Percentiles rank a stretch among this genome's conserved stretches.
These are phyloP conservation scores for Lactifluus pinguis DNA, from an alignment of 768 basidiomycete species.

Conservation along the genomic window DNA sequence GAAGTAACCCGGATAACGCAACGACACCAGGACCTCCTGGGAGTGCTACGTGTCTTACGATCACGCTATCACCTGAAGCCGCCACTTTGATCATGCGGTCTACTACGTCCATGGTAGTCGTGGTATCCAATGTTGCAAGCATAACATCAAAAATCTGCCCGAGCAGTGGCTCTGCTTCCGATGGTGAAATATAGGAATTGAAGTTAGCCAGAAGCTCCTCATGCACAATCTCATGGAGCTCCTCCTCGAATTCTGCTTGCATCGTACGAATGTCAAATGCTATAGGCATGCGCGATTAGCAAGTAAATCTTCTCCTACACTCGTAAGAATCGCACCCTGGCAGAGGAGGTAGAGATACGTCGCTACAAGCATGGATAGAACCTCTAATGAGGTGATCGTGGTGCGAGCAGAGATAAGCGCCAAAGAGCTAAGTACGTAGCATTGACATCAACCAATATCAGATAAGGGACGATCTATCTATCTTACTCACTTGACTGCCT, in stretches of 20 bases:
- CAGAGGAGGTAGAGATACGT: constrained; percentile 71
- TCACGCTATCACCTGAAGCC: constrained; percentile 46
- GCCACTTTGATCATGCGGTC: constrained; percentile 68
- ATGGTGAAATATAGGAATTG: constrained; percentile 27
- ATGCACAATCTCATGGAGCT: constrained; percentile 39
- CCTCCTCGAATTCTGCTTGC: constrained; percentile 52
- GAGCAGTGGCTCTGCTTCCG: constrained; percentile 29
- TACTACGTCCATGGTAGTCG: constrained; percentile 61
- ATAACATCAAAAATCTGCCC: constrained; percentile 36
- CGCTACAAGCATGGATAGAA: constrained; percentile 62
- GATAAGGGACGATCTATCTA: not conserved
- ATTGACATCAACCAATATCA: not conserved
- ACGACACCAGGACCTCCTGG: constrained; percentile 11
- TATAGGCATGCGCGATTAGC: not conserved
- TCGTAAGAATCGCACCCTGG: constrained; percentile 32
- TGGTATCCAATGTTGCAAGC: constrained; percentile 47
- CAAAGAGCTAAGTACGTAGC: constrained; percentile 46
- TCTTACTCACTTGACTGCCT: constrained; percentile 70
- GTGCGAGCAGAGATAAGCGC: constrained; percentile 78
- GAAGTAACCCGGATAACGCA: constrained; percentile 33
- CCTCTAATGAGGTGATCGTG: constrained; percentile 68
- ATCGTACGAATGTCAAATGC: constrained; percentile 76
- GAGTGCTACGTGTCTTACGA: constrained; percentile 47
- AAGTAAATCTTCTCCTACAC: not conserved
- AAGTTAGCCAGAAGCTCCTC: constrained; percentile 44